Evolutionary conservation across 2,329 filamentous ascomycete species (phyloP).

Genomic region (Cryoendolithus antarcticus): DNA sequence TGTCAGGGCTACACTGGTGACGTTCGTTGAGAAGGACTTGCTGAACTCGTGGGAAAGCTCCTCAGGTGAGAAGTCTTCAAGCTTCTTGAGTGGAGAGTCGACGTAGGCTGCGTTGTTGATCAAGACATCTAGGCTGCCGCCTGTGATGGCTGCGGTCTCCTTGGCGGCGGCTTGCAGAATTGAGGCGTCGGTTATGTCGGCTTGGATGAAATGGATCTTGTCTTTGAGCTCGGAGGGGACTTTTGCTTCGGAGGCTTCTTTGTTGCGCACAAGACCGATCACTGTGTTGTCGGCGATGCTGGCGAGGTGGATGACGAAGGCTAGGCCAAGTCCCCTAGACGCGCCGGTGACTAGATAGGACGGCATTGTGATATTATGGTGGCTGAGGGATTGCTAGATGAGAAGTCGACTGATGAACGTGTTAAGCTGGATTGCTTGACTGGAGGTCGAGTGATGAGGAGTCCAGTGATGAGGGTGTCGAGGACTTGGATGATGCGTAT

Average conservation of each 20-base stretch:
- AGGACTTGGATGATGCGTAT: no score
- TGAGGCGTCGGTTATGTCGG: slow-evolving; percentile 31
- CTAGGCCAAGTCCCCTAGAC: slow-evolving; percentile 23
- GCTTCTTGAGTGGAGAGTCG: slow-evolving; percentile 7
- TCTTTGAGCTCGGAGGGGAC: slow-evolving; percentile 11
- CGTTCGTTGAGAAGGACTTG: slow-evolving; percentile 13
- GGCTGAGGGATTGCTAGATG: no score
- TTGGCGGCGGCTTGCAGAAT: slow-evolving; percentile 24
- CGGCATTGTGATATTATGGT: slow-evolving; percentile 14
- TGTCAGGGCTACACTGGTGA: slow-evolving; percentile 16
- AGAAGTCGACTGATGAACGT: no score
- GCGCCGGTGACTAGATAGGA: slow-evolving; percentile 23
- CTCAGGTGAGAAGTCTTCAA: slow-evolving; percentile 10
- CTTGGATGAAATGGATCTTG: slow-evolving; percentile 38
- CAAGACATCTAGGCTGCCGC: slow-evolving; percentile 17
- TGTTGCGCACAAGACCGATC: slow-evolving; percentile 25
- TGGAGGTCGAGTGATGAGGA: no score
- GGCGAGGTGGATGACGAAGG: slow-evolving; percentile 21
- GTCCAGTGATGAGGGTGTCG: no score
- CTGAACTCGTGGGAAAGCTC: slow-evolving; percentile 11
- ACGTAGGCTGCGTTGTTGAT: slow-evolving; percentile 23
- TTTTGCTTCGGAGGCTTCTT: slow-evolving; percentile 8
- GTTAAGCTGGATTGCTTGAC: no score
- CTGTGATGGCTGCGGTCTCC: slow-evolving; percentile 14
- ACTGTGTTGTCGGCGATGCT: slow-evolving; percentile 19